phyloP scores from a whole-genome alignment of 805 yeast genomes.

The Cyberlindnera mrakii region DNA sequence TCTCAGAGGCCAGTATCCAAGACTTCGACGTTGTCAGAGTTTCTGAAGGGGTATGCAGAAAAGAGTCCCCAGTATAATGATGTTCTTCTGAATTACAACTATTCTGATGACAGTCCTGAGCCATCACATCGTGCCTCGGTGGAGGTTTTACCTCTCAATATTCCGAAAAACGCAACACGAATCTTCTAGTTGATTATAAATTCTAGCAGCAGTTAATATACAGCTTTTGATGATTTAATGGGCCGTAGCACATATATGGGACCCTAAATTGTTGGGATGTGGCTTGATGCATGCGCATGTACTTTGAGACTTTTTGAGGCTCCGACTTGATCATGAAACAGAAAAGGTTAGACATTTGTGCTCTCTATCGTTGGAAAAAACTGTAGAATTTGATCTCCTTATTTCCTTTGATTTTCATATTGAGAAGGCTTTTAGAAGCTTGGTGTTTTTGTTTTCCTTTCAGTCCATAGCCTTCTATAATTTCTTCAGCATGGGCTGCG shows the following conservation, averaged over 20 bases:
- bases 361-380: too few species aligned
- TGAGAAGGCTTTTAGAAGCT: background rate
- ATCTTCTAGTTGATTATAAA: too few species aligned
- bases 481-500: slow-evolving; percentile 55
- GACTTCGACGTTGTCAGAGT: background rate
- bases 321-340: too few species aligned
- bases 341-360: too few species aligned
- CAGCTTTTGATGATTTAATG: too few species aligned
- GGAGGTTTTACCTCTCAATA: slow-evolving; percentile 1
- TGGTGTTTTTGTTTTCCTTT: background rate
- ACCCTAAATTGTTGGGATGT: too few species aligned
- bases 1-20: background rate
- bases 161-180: background rate
- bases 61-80: slow-evolving; percentile 8
- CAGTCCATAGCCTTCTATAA: background rate
- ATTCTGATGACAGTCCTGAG: slow-evolving; percentile 13
- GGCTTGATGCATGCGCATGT: too few species aligned
- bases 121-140: background rate
- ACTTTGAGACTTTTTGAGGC: too few species aligned
- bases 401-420: too few species aligned
- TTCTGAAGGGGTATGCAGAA: background rate
- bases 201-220: too few species aligned
- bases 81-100: slow-evolving; percentile 18
- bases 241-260: too few species aligned
- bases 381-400: too few species aligned